Conservation (phyloP, 2,329 filamentous ascomycete species). For the Stachybotrys chlorohalonatus region DNA sequence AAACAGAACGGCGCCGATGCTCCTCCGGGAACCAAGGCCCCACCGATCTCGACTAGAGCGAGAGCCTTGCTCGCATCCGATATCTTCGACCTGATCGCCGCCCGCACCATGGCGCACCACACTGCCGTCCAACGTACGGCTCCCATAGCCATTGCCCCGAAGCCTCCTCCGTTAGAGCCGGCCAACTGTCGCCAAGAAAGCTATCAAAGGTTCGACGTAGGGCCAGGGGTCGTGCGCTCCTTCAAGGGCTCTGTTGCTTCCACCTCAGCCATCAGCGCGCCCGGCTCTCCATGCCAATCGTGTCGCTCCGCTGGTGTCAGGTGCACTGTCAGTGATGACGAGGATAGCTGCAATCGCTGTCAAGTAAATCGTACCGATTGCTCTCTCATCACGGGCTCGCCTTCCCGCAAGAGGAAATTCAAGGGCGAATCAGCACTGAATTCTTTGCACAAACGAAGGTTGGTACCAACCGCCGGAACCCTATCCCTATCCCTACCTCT, state of each 20-base stretch:
- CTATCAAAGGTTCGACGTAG: conserved; percentile 37
- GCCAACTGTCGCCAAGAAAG: conserved; percentile 37
- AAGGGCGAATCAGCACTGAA: conserved; percentile 55
- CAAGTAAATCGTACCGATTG: conserved; percentile 71
- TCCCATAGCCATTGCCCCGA: conserved; percentile 58
- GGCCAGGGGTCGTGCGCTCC: conserved; percentile 40
- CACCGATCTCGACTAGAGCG: background rate
- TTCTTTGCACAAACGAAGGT: conserved; percentile 61
- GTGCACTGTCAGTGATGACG: conserved; percentile 68
- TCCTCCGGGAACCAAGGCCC: background rate
- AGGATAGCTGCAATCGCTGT: conserved; percentile 67
- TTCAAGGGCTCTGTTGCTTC: conserved; percentile 41
- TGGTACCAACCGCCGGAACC: conserved; percentile 22
- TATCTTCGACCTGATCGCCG: conserved; percentile 7
- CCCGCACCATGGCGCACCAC: conserved; percentile 40
- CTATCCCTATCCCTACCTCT: no score
- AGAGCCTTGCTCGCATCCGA: background rate
- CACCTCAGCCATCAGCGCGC: conserved; percentile 28
- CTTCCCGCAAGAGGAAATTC: conserved; percentile 72
- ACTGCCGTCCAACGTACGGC: conserved; percentile 50
- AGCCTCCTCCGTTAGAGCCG: conserved; percentile 37
- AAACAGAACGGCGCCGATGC: background rate
- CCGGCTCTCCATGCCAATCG: conserved; percentile 56
- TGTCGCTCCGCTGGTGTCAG: conserved; percentile 66
- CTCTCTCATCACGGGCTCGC: conserved; percentile 57